These are phyloP conservation scores for Epithele typhae DNA, from an alignment of 768 basidiomycete genomes.

Conservation along the genomic window DNA sequence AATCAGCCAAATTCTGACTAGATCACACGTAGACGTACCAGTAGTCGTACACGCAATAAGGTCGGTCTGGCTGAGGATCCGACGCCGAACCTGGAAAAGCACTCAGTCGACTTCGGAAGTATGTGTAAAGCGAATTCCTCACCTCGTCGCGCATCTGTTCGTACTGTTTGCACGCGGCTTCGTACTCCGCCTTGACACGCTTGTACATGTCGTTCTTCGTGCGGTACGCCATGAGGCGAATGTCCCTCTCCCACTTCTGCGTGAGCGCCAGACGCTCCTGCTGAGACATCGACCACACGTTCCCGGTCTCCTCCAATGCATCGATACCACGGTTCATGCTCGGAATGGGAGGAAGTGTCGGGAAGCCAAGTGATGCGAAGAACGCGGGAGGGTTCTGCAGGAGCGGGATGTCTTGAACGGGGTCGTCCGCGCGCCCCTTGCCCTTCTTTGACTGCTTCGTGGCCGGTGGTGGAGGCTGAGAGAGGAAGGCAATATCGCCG, in stretches of 20 bases:
- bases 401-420: too few relatives aligned
- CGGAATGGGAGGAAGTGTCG: too few relatives aligned
- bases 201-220: conserved; percentile 40
- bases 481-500: conserved; percentile 45
- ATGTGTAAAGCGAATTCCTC: too few relatives aligned
- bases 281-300: conserved; percentile 53
- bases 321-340: conserved; percentile 31
- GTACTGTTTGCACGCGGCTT: conserved; percentile 33
- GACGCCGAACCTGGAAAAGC: conserved; percentile 44
- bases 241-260: conserved; percentile 42
- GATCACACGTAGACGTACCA: conserved; percentile 44
- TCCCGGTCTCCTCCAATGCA: conserved; percentile 31
- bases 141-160: conserved; percentile 54
- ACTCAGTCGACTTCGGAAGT: background rate
- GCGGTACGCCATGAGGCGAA: conserved; percentile 29
- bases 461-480: conserved; percentile 9
- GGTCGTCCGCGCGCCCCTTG: too few relatives aligned
- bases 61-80: conserved; percentile 48
- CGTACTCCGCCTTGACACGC: conserved; percentile 33
- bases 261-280: conserved; percentile 44
- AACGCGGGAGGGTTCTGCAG: too few relatives aligned
- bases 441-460: background rate
- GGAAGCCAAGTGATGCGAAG: too few relatives aligned
- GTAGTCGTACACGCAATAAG: conserved; percentile 78
- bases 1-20: too few relatives aligned